Conservation (phyloP, 495 filamentous ascomycete genomes). For the Saxophila tyrrhenica region DNA sequence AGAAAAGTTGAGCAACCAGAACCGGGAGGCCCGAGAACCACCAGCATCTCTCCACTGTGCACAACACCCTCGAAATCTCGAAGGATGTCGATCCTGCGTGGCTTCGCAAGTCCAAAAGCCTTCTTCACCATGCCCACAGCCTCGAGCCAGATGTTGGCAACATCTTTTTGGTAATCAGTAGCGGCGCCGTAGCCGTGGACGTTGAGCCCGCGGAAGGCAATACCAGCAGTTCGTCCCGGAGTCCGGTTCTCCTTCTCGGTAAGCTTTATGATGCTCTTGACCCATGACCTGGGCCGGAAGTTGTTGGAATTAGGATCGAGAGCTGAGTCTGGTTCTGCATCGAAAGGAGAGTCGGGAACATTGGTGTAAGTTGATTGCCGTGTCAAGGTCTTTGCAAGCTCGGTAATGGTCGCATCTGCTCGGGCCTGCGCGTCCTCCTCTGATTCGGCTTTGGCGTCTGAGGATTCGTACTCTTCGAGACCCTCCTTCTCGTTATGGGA, state of each 20-base stretch:
- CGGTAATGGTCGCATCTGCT: conserved; percentile 23
- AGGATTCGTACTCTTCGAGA: conserved; percentile 7
- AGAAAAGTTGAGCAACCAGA: conserved; percentile 63
- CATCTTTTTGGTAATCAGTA: conserved; percentile 37
- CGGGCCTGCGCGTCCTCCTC: conserved; percentile 24
- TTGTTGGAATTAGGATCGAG: conserved; percentile 46
- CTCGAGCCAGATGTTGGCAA: conserved; percentile 30
- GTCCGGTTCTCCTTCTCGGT: conserved; percentile 22
- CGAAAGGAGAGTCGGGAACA: conserved; percentile 24
- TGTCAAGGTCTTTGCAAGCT: conserved; percentile 26
- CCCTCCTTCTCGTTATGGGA: conserved; percentile 13
- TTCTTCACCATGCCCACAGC: conserved; percentile 27
- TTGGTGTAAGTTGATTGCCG: conserved; percentile 20
- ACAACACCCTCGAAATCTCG: conserved; percentile 62
- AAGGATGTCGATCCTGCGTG: conserved; percentile 57
- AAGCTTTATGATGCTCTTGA: conserved; percentile 37
- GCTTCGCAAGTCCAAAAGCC: conserved; percentile 37
- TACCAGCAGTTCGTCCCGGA: conserved; percentile 31
- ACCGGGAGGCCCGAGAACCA: conserved; percentile 65
- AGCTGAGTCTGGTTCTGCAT: conserved; percentile 35
- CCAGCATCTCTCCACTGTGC: conserved; percentile 65
- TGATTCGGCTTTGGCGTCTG: conserved; percentile 8
- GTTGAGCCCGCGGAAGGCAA: conserved; percentile 37
- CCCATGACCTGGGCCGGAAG: conserved; percentile 50
- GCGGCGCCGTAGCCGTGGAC: conserved; percentile 40